Base-by-base conservation (phyloP, 2,329 filamentous ascomycete species). In the Ceratocystis lukuohia region DNA sequence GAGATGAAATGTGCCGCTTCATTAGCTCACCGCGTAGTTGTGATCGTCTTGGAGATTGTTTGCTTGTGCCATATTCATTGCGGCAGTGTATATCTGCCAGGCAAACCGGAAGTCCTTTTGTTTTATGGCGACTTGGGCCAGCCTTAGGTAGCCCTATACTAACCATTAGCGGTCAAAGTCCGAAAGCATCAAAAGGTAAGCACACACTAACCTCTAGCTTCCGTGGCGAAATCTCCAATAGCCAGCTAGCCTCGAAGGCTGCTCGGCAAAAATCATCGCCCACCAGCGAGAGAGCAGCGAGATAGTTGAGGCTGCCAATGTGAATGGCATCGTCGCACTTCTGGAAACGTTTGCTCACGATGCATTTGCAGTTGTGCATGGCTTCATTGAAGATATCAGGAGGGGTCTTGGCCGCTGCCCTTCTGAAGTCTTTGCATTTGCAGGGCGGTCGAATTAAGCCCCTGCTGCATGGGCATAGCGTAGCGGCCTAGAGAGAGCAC, bases 241-340 rank as follows among this genome's bases (percentile, higher is more conserved):
- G 74, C 76, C 77, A 78, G 69, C 76, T 75, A 7, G 77, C 77
- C 65, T 78, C 77, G 44, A 69, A 72, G 67, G 71, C 73, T 15
- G 77, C 77, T 28, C 74, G 74, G 4, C 72, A 74, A 1, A 78
- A 70, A 46, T 78, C 70, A 25, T 73, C 73, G 66, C 78, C 76
- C 65, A 77, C 77, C 59, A 70, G 69, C 8, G 28, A 64, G 0
- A 74, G 75, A 1, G 76, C 76, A 20, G 76, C 75, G 3, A 76
- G 72, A 65, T 77, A 76, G 69, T 78, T 76, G 10, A 79, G 71
- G 2, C 77, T 76, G 66, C 75, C 73, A 48, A 78, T 72, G 64
- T 79, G 77, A 7, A 73, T 59, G 1, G 66, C 65, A 15, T 76
- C 73, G 65, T 75, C 72, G 61, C 77, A 79, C 66, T 77, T 76